These are phyloP conservation scores for Cladosporium sp. DNA, from an alignment of 2,329 filamentous ascomycete species.

Conservation along the genomic window DNA sequence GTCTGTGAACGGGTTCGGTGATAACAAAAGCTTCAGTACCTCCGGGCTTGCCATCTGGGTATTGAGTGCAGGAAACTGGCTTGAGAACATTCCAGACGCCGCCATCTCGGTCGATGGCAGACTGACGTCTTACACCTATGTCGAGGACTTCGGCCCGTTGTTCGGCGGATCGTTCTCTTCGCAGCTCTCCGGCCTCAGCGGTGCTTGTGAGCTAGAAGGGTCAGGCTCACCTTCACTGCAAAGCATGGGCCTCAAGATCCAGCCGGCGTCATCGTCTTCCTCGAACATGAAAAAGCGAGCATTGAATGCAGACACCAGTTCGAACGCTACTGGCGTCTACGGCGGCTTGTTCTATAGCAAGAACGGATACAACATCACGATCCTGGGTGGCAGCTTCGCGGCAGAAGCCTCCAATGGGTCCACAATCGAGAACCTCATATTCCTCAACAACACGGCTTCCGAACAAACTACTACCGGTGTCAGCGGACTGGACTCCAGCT, in stretches of 20 bases:
- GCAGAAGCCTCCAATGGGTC: constrained; percentile 68
- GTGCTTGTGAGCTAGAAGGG: constrained; percentile 65
- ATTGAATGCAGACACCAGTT: constrained; percentile 37
- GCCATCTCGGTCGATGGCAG: constrained; percentile 69
- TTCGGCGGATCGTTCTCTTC: constrained; percentile 84
- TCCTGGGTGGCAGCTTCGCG: constrained; percentile 84
- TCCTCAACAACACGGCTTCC: constrained; percentile 76
- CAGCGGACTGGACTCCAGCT: constrained; percentile 70
- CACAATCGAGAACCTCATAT: constrained; percentile 73
- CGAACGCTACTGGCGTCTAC: constrained; percentile 65
- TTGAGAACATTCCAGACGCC: constrained; percentile 69
- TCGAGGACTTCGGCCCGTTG: constrained; percentile 61
- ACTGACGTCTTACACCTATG: constrained; percentile 68
- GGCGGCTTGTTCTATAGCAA: constrained; percentile 75
- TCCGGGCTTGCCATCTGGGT: constrained; percentile 90
- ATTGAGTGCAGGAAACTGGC: constrained; percentile 79
- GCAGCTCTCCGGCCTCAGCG: constrained; percentile 69
- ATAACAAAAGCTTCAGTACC: constrained; percentile 61
- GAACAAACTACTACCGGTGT: constrained; percentile 45
- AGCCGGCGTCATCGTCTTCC: constrained; percentile 31
- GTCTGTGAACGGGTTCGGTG: constrained; percentile 66
- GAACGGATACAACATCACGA: constrained; percentile 73
- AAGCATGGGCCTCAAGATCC: constrained; percentile 58
- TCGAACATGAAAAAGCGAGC: constrained; percentile 43
- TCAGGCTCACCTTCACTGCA: constrained; percentile 42